Conservation (phyloP, 805 yeast species). For the Wickerhamiella bombiphila region DNA sequence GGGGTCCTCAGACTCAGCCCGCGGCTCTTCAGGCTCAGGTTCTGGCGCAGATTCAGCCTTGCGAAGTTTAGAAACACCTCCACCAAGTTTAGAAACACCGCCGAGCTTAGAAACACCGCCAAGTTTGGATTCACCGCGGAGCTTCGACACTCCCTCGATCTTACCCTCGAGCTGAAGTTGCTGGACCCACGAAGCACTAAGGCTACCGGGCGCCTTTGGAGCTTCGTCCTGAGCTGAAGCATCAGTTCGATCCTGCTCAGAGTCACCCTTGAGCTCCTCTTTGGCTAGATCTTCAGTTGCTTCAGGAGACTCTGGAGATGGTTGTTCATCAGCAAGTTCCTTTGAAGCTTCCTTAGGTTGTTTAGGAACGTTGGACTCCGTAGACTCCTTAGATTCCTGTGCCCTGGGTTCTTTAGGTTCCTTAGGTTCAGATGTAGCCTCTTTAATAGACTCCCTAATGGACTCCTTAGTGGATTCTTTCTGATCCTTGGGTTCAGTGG, state of each 20-base stretch:
- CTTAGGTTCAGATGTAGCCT: slow-evolving; percentile 16
- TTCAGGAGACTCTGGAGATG: slow-evolving; percentile 1
- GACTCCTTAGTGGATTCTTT: slow-evolving; percentile 5
- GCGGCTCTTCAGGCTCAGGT: slow-evolving; percentile 4
- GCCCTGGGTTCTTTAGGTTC: too few relatives aligned
- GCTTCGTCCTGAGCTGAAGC: not conserved
- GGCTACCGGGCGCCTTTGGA: not conserved
- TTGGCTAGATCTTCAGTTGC: not conserved
- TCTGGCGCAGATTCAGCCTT: not conserved
- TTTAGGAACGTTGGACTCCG: slow-evolving; percentile 8
- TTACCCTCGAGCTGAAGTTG: not conserved
- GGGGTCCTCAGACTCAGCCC: slow-evolving; percentile 4
- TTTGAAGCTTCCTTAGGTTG: not conserved
- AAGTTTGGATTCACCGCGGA: not conserved
- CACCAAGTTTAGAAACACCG: slow-evolving; percentile 1
- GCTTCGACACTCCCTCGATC: not conserved
- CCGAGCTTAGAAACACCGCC: not conserved
- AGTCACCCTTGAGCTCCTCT: slow-evolving; percentile 1
- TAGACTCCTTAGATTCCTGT: too few relatives aligned
- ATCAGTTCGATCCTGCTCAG: not conserved
- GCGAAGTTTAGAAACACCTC: not conserved
- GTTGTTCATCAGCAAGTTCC: not conserved
- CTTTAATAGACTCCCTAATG: slow-evolving; percentile 3
- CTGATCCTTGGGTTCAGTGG: slow-evolving; percentile 1
- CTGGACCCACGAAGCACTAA: not conserved